Evolutionary conservation across 106 monocot genomes (phyloP), one percentile per base, ranked within the genome.

Genomic region (Platanthera zijinensis): DNA sequence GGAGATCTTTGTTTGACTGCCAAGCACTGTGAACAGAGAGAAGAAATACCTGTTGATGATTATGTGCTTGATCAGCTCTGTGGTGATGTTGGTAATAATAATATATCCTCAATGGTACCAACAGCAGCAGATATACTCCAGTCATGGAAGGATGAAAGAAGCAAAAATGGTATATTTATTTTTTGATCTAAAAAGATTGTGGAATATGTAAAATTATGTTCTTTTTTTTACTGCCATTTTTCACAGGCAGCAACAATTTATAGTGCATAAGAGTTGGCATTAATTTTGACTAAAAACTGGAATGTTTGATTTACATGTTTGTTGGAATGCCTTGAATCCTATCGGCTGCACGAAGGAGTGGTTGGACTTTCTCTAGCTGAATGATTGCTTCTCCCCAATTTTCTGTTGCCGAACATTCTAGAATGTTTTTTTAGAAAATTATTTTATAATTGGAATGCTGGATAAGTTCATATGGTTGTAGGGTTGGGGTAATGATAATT

Each of bases 51-150:
- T 62, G 22, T 17, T 22, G 70, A 79, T 69, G 86, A 90, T 48
- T 32, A 64, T 47, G 56, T 67, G 30, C 72, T 87, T 12, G 84
- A 90, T 45, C 79, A 80, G 47, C 73, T 89, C 7, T 81, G 76
- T 52, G 68, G 14, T 0, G 28, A 88, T 28, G 51, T 69, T 51
- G 80, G 76, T 5, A 63, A 53, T 69, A 39, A 39, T 39, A 39
- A 39, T 39, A 39, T 79, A 14, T 90, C 50, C 46, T 74, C 75
- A 48, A 81, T 75, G 19, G 62, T 83, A 71, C 96, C 92, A n/a
- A 81, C 87, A 73, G 90, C 96, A 51, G 76, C 79, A 13, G 89
- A 92, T 50, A 90, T 96, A 78, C 78, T 96, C 1, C 79, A 92
- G 48, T 47, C 47, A 53, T 96, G 96, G 96, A 90, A 80, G 71